Base-by-base conservation (phyloP, 2,329 filamentous ascomycete species). In the Hymenoscyphus albidus region DNA sequence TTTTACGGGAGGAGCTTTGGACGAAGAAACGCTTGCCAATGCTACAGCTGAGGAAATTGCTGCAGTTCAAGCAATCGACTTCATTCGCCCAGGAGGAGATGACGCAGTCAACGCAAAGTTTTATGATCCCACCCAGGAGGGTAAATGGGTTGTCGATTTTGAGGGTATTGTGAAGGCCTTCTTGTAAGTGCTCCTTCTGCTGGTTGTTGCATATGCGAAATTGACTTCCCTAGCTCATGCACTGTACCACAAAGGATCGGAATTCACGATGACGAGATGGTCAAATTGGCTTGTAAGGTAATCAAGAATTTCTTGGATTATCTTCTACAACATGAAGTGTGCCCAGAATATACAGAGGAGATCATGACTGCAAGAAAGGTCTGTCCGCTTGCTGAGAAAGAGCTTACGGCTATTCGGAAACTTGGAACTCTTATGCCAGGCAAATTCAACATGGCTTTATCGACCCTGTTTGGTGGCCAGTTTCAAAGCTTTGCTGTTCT, bases 271-370 rank as follows among this genome's bases (percentile, higher is more conserved):
- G 74, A 81, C 16, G 74, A 78, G 0, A 77, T 82, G 13, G 82
- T 93, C 67, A 78, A 83, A n/a, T 76, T 82, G 6, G 87, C 86
- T 2, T 85, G 88, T 22, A 82, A 84, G 40, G 85, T 96, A 0
- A 81, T 97, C 51, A 85, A 86, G 65, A 96, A 95, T 74, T 98
- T 98, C 74, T 85, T 97, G 68, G 91, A 92, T 69, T 99, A 97
- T 70, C 81, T 98, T 0, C 81, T 93, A 10, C 85, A 90, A 66
- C 93, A 98, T 73, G 85, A 90, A 44, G 94, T 96, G 16, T 97
- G 93, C 72, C 89, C 90, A 0, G 95, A 98, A 75, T 90, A 93
- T 73, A 80, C 77, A 0, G 79, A 82, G 0, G 85, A 94, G 68
- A 81, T 98, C 64, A 77, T 84, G 16, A 79, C 82, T 0, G 92